Base-by-base conservation (phyloP, 1,284 basidiomycete species). In the Trichosporon asahii region DNA sequence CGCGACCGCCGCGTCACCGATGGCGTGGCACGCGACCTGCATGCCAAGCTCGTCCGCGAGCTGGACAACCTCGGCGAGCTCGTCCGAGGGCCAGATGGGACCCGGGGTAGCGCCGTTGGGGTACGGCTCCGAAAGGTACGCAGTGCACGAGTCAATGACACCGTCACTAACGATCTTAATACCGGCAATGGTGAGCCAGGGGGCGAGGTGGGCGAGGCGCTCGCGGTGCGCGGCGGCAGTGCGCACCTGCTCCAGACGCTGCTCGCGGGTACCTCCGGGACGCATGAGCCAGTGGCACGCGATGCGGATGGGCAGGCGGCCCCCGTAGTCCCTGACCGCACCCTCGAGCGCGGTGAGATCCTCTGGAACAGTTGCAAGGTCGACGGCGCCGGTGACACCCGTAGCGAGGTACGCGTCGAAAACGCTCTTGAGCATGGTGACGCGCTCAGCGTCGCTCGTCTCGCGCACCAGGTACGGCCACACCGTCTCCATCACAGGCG, bases 131-230 rank as follows among this genome's bases (percentile, higher is more conserved):
- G 55, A 70, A 61, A 78, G 73, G 70, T 72, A 78, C 3, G 78
- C 78, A 2, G 78, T 78, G 65, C 78, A 80, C 14, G 72, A 66
- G 67, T 78, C 78, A 27, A 80, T 73, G n/a, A 78, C 76, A 27
- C 78, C 78, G 66, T 80, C 78, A 1, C 70, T 70, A 44, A 80
- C 72, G 70, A 80, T 72, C 75, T 80, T 80, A 73, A 80, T 77
- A 15, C 78, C 78, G 14, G 70, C 73, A 12, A 80, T 65, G 11
- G 60, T 57, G 9, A 79, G 68, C 72, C 73, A 75, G 1, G 73
- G 73, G 2, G 66, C 70, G 31, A 66, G 44, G 15, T 55, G 37
- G 0, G 57, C 57, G 15, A 76, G 68, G 33, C 76, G 67, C 21
- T 72, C 65, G 29, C 74, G 72, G 65, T 78, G 76, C 18, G 61